Percentiles rank a stretch among this genome's conserved stretches.
Evolutionary conservation across 2,329 filamentous ascomycete genomes (phyloP).

Genomic region (Colletotrichum brevisporum): DNA sequence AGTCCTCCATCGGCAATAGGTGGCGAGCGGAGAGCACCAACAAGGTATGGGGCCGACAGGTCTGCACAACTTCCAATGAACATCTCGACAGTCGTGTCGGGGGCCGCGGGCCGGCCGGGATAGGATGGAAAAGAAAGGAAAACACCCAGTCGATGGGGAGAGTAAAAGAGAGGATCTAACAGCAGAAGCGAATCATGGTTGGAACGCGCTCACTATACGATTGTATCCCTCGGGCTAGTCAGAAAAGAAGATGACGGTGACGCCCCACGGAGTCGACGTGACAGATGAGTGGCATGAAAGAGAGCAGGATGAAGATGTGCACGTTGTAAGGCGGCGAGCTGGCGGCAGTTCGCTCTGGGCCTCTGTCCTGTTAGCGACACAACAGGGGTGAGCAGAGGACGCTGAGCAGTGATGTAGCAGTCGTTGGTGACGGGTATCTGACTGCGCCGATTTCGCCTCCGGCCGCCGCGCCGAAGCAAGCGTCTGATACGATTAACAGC

Average conservation of each 20-base stretch:
- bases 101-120: constrained; percentile 45
- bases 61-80: constrained; percentile 60
- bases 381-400: constrained; percentile 15
- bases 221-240: constrained; percentile 25
- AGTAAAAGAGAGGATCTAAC: constrained; percentile 48
- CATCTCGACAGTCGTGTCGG: constrained; percentile 55
- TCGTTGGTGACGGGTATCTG: constrained; percentile 2
- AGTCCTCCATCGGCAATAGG: background rate
- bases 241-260: constrained; percentile 29
- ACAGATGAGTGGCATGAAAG: constrained; percentile 40
- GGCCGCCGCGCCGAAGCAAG: background rate
- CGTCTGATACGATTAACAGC: no score
- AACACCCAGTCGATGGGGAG: constrained; percentile 64
- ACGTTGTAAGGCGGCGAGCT: constrained; percentile 19
- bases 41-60: constrained; percentile 70
- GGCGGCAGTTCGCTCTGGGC: constrained; percentile 19
- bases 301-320: constrained; percentile 36
- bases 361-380: constrained; percentile 24
- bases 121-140: constrained; percentile 45
- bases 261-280: constrained; percentile 38
- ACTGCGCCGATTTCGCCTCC: constrained; percentile 3
- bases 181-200: constrained; percentile 41
- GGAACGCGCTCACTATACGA: constrained; percentile 42
- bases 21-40: constrained; percentile 51
- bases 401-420: constrained; percentile 24